phyloP scores from a whole-genome alignment of 768 basidiomycete genomes.

The Sporobolomyces phaffii region DNA sequence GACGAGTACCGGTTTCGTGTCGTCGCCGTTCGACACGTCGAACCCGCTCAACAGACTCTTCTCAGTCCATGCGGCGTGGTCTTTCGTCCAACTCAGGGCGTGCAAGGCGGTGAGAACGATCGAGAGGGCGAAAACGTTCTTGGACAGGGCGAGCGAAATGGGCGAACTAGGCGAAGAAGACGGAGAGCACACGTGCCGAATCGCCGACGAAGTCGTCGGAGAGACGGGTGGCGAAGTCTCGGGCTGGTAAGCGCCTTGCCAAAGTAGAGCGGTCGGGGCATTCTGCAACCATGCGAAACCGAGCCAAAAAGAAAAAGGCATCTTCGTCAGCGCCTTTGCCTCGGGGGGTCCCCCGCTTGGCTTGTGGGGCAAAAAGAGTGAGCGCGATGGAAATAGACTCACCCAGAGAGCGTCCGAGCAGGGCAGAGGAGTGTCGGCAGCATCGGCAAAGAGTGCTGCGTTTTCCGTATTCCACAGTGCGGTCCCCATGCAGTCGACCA shows the following conservation, averaged over 20 bases:
- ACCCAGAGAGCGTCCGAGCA: conserved; percentile 35
- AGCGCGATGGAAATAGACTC: not conserved
- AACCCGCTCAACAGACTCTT: not conserved
- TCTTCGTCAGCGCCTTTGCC: too few species aligned
- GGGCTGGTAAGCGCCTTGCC: conserved; percentile 7
- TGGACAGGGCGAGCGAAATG: conserved; percentile 5
- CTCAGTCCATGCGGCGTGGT: conserved; percentile 14
- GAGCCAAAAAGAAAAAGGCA: too few species aligned
- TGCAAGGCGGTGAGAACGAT: conserved; percentile 22
- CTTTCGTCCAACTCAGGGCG: conserved; percentile 13
- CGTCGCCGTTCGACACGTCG: not conserved
- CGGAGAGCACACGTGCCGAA: conserved; percentile 11
- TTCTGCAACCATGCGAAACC: too few species aligned
- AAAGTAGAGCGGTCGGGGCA: conserved; percentile 23
- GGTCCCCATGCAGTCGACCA: conserved; percentile 26
- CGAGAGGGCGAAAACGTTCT: conserved; percentile 30
- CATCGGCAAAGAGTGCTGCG: conserved; percentile 27
- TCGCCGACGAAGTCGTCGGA: conserved; percentile 15
- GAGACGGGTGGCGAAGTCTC: not conserved
- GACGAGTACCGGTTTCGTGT: not conserved
- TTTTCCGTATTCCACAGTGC: conserved; percentile 33
- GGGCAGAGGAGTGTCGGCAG: conserved; percentile 24
- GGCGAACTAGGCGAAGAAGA: not conserved
- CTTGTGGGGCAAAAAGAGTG: too few species aligned
- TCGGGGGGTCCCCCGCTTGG: too few species aligned